Evolutionary conservation across 1,284 basidiomycete species (phyloP), one percentile per base, ranked within the genome.

Genomic region (Trametes pubescens): DNA sequence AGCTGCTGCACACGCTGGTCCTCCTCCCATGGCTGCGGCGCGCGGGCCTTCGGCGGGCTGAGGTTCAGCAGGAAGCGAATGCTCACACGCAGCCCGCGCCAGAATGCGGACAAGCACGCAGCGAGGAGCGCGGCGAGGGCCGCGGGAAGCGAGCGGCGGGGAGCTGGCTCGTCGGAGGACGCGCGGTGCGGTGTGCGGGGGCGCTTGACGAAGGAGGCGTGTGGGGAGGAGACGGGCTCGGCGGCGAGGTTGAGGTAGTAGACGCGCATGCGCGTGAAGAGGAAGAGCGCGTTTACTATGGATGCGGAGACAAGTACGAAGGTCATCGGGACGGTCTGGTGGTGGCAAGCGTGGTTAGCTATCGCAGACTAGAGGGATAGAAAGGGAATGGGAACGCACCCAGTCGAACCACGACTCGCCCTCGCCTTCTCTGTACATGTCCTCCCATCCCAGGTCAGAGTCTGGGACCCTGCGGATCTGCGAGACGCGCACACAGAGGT

Each of bases 321-420:
- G 2, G 86, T 83, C 59, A 86, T 76, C 8, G 86, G 87, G 38
- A 86, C 79, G 2, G 89, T 90, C 90, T 92, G 49, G 21, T 11
- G 22, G 38, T 24, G 14, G 22, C 37, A 35, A 13, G 21, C 24
- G 46, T 21, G 24, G 49, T 13, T 14, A 21, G 34, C 34, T 32
- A 35, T 22, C 14, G 29, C 9, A 32, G 11, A 18, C 4, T 10
- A 21, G 0, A 13, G 29, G 6, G 40, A 32, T 32, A 18, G 29
- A 44, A 40, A n/a, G 24, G n/a, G n/a, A 51, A 5, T 9, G n/a
- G 2, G 4, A 22, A 77, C 87, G 67, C 55, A 92, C 92, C 92
- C 91, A 93, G 76, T 92, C 87, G 66, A 92, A 88, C 91, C 91
- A 93, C 7, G 86, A 80, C n/a, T 80, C 77, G 29, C 82, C 82